Percentiles rank a stretch among this genome's conserved stretches.
These are phyloP conservation scores for Arabidopsis arenosa DNA, from an alignment of 345 rosid genomes.

Conservation along the genomic window DNA sequence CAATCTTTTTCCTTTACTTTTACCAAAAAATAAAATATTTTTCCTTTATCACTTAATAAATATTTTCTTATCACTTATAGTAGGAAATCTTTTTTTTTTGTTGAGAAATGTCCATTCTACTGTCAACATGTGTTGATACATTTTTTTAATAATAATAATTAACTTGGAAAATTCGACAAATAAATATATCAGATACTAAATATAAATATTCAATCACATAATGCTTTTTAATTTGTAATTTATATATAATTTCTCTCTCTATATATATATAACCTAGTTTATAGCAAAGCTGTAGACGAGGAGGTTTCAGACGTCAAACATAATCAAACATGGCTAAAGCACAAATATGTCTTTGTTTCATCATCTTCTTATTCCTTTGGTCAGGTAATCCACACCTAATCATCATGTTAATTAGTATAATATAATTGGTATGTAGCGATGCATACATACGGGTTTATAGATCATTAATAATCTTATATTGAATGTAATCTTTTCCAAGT, in stretches of 20 bases:
- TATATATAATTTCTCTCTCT: not conserved
- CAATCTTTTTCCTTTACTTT: too few relatives aligned
- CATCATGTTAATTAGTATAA: not conserved
- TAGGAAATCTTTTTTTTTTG: too few relatives aligned
- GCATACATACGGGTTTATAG: not conserved
- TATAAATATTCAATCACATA: too few relatives aligned
- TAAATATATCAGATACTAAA: too few relatives aligned
- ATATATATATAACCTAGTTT: not conserved
- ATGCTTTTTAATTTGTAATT: too few relatives aligned
- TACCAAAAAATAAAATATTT: too few relatives aligned
- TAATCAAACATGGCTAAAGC: slow-evolving; percentile 29
- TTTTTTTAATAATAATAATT: too few relatives aligned
- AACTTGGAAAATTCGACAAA: too few relatives aligned
- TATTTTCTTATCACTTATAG: too few relatives aligned
- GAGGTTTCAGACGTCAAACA: slow-evolving; percentile 3
- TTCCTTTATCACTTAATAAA: too few relatives aligned
- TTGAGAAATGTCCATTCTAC: too few relatives aligned
- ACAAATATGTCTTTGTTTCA: slow-evolving; percentile 14
- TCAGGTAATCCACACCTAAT: slow-evolving; percentile 18
- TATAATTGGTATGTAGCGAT: not conserved
- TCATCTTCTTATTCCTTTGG: slow-evolving; percentile 20
- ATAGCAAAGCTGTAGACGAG: not conserved
- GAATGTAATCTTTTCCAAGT: not conserved
- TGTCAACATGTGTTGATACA: too few relatives aligned
- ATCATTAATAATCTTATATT: not conserved